Evolutionary conservation across 2,329 filamentous ascomycete species (phyloP).

Genomic region (Tolypocladium inflatum): DNA sequence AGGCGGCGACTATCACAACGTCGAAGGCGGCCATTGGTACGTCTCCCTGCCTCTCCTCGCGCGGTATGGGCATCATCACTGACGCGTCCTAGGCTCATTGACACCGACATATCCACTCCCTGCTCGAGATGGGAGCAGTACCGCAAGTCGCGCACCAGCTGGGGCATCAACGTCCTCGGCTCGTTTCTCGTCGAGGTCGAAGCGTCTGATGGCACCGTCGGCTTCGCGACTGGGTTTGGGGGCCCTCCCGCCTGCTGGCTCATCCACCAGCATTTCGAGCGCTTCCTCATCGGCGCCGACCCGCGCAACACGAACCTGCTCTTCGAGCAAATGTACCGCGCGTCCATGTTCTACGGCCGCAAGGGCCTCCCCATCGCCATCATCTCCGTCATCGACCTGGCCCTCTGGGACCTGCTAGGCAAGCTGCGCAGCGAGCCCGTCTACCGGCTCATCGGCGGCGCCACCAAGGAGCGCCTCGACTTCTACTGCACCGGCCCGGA

Average conservation of each 20-base stretch:
- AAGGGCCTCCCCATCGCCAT: constrained; percentile 85
- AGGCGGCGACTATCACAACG: constrained; percentile 88
- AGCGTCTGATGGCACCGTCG: constrained; percentile 81
- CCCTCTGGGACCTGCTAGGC: constrained; percentile 84
- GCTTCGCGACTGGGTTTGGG: constrained; percentile 89
- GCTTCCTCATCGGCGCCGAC: constrained; percentile 82
- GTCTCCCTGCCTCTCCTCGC: background rate
- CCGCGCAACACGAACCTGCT: constrained; percentile 84
- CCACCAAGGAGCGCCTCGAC: constrained; percentile 71
- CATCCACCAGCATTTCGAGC: constrained; percentile 84
- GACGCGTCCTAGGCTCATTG: constrained; percentile 63
- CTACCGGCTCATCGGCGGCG: constrained; percentile 87
- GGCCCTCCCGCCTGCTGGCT: constrained; percentile 90
- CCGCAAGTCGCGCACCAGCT: constrained; percentile 77
- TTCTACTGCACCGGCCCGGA: constrained; percentile 95
- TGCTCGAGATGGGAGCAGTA: constrained; percentile 88
- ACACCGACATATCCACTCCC: constrained; percentile 84
- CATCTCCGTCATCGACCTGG: constrained; percentile 90
- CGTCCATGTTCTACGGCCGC: constrained; percentile 91
- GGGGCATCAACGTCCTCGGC: constrained; percentile 91
- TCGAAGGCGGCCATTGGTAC: constrained; percentile 62
- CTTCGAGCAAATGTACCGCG: constrained; percentile 95
- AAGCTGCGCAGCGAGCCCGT: constrained; percentile 90
- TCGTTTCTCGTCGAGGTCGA: constrained; percentile 89
- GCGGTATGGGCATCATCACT: background rate